Percentiles rank a stretch among this genome's conserved stretches.
Conservation (phyloP, 495 filamentous ascomycete genomes). For the Penicillium cinerascens region DNA sequence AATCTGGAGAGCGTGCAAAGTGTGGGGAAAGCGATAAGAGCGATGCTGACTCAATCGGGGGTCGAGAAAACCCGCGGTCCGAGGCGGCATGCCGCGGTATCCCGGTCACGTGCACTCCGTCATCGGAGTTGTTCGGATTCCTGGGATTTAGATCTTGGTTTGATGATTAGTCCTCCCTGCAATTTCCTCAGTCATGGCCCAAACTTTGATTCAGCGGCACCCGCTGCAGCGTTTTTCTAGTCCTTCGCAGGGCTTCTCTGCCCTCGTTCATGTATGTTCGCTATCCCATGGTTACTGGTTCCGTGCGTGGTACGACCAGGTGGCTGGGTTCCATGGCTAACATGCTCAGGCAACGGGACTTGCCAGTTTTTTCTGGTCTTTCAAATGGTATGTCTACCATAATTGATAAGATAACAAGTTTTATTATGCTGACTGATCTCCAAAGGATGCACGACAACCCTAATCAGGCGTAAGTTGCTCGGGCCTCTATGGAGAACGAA, state of each 20-base stretch:
- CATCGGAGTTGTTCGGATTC: conserved; percentile 4
- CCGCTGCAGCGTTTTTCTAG: conserved; percentile 69
- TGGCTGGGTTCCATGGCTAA: conserved; percentile 12
- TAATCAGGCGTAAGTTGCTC: conserved; percentile 39
- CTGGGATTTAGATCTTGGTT: not conserved
- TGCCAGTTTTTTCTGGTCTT: conserved; percentile 63
- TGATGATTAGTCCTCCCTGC: not conserved
- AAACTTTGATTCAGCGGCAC: conserved; percentile 43
- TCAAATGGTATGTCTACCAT: conserved; percentile 51
- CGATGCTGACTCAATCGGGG: conserved; percentile 23
- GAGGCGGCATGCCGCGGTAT: conserved; percentile 16
- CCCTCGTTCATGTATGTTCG: conserved; percentile 60
- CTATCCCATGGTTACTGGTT: not conserved
- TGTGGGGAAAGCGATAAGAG: conserved; percentile 22
- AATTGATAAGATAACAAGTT: not conserved
- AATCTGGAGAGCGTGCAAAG: conserved; percentile 11
- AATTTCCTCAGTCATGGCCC: conserved; percentile 9
- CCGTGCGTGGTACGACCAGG: not conserved
- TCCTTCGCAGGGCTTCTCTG: conserved; percentile 66
- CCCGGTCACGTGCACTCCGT: conserved; percentile 15
- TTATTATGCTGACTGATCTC: conserved; percentile 2
- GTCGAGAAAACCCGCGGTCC: conserved; percentile 10
- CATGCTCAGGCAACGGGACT: conserved; percentile 53
- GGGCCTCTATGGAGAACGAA: not conserved
- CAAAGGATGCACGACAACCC: conserved; percentile 45